Evolutionary conservation across 2,329 filamentous ascomycete genomes (phyloP), one percentile per base, ranked within the genome.

Genomic region (Fusarium nygamai): DNA sequence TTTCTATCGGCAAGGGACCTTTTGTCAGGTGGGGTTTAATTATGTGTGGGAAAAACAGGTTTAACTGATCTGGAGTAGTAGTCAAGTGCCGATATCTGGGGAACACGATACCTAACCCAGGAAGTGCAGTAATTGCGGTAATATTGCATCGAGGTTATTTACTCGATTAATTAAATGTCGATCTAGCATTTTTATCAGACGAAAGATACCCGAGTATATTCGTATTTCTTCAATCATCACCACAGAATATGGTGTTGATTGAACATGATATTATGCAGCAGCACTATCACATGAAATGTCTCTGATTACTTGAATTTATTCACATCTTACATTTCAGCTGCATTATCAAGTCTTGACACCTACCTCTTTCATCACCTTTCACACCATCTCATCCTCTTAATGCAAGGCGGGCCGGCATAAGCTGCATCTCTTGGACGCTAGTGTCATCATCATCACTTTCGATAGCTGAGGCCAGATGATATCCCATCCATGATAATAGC

Each of bases 371-470:
- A 64, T 71, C 67, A n/a, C 24, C 59, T 39, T 60, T 29, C 48
- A 68, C 64, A 71, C 67, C 71, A 60, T 73, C 62, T 54, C 27
- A n/a, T 59, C n/a, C 41, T 47, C 20, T 53, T 57, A 22, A 69
- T 74, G 72, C 71, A 74, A 39, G 60, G 57, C 72, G 72, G 72
- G 56, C 71, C 72, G 67, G 48, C 57, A 60, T 72, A 44, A 53
- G 59, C 54, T 67, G 62, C 69, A 71, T 44, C 36, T 43, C 48
- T 43, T n/a, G 29, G 39, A 44, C 58, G 46, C 54, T 36, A 59
- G 58, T 58, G 38, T 58, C 20, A 41, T 65, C 47, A 50, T 65
- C 27, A 41, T 39, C 19, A 44, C 36, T 66, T 27, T 41, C 41
- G 8, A 38, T 36, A 17, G 38, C 5, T 44, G 34, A 64, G 47